phyloP scores from a whole-genome alignment of 768 basidiomycete species.

The Suillus subalutaceus region DNA sequence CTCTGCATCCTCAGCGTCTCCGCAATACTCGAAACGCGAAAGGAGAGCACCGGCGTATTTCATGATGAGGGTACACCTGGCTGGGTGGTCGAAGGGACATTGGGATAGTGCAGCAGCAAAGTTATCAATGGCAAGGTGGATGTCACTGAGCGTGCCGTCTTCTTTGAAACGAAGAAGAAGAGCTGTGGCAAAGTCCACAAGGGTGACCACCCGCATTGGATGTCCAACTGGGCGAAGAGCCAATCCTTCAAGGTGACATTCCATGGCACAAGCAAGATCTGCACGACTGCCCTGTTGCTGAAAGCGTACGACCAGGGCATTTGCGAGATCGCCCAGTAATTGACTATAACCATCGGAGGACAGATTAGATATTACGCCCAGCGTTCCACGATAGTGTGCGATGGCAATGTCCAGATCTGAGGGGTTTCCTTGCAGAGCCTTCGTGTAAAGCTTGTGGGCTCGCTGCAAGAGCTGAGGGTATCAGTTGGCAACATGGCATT shows the following conservation, averaged over 20 bases:
- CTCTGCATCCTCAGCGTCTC: constrained; percentile 24
- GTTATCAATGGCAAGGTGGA: constrained; percentile 32
- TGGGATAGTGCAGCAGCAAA: constrained; percentile 19
- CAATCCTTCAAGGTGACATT: constrained; percentile 29
- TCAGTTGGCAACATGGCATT: background rate
- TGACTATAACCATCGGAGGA: constrained; percentile 27
- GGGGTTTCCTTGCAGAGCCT: constrained; percentile 12
- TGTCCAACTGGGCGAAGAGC: constrained; percentile 30
- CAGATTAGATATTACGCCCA: constrained; percentile 14
- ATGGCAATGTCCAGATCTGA: constrained; percentile 31
- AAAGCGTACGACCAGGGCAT: constrained; percentile 29
- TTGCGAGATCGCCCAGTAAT: constrained; percentile 32
- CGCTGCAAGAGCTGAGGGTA: background rate
- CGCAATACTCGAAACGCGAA: constrained; percentile 27
- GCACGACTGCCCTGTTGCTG: constrained; percentile 26
- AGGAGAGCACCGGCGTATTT: constrained; percentile 33
- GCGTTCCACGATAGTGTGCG: constrained; percentile 29
- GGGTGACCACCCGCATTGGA: constrained; percentile 23
- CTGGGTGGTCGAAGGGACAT: constrained; percentile 22
- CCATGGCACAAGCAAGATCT: constrained; percentile 31
- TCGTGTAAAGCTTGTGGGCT: background rate
- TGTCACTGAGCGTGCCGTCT: constrained; percentile 24
- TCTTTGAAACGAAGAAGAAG: constrained; percentile 31
- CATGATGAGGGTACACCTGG: constrained; percentile 24
- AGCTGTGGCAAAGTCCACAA: constrained; percentile 33